These are phyloP conservation scores for Monilinia laxa DNA, from an alignment of 2,329 filamentous ascomycete species.

Conservation along the genomic window DNA sequence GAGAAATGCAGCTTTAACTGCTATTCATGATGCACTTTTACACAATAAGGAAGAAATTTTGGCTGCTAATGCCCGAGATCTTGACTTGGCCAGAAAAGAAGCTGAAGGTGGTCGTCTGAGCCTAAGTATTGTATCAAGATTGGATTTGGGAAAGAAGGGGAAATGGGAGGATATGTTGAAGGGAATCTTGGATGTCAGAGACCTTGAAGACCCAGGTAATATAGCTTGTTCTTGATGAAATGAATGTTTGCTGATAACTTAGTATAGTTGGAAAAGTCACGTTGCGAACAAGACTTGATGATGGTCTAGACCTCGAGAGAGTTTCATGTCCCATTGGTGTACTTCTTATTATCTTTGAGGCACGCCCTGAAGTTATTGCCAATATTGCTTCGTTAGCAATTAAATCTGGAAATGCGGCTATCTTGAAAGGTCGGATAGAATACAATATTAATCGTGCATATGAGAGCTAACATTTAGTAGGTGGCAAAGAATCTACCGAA, in stretches of 20 bases:
- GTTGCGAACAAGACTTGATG: conserved; percentile 80
- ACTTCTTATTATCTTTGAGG: conserved; percentile 98
- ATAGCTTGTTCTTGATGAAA: conserved; percentile 4
- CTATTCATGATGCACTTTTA: conserved; percentile 75
- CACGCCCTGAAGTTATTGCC: conserved; percentile 94
- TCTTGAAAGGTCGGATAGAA: conserved; percentile 73
- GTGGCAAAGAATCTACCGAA: conserved; percentile 91
- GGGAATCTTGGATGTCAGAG: conserved; percentile 85
- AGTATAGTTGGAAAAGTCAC: conserved; percentile 75
- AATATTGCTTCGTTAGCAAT: conserved; percentile 95
- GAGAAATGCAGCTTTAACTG: conserved; percentile 81
- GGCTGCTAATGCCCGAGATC: conserved; percentile 80
- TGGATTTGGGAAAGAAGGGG: conserved; percentile 81
- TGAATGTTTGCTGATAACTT: conserved; percentile 20
- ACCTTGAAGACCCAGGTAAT: conserved; percentile 79
- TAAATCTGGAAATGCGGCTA: conserved; percentile 96
- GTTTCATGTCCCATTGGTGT: conserved; percentile 95
- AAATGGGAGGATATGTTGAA: conserved; percentile 99
- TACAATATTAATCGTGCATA: background rate
- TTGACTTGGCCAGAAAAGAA: conserved; percentile 70
- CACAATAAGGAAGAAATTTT: conserved; percentile 73
- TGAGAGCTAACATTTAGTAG: conserved; percentile 42
- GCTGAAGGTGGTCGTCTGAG: conserved; percentile 74
- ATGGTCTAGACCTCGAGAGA: conserved; percentile 79
- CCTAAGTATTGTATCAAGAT: conserved; percentile 78